These are phyloP conservation scores for Symbiodinium pilosum DNA, from an alignment of 73 alveolate genomes.

Conservation along the genomic window DNA sequence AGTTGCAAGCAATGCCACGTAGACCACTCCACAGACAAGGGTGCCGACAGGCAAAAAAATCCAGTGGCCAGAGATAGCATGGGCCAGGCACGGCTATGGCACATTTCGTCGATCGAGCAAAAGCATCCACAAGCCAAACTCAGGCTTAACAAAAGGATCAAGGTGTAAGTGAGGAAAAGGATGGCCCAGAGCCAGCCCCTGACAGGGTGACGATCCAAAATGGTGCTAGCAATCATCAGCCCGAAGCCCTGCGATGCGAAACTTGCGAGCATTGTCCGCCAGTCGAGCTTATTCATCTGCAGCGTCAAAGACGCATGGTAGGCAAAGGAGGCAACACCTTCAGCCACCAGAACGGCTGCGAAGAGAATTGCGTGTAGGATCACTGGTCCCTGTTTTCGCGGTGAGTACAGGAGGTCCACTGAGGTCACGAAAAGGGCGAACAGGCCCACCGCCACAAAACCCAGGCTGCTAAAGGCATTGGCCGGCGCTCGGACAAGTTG, in stretches of 20 bases:
- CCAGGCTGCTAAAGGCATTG: conserved; percentile 33
- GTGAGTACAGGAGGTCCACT: neutral
- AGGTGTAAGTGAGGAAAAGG: neutral
- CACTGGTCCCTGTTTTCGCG: neutral
- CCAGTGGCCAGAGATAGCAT: neutral
- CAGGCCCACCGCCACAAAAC: neutral
- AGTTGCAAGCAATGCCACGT: neutral
- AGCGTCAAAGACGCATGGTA: conserved; percentile 5
- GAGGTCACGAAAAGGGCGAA: neutral
- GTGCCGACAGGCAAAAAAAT: neutral
- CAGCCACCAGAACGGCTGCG: neutral
- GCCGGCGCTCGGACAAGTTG: neutral
- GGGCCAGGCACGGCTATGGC: neutral
- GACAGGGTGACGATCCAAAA: neutral
- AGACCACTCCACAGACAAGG: neutral
- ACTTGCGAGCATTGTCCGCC: conserved; percentile 18
- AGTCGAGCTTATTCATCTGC: conserved; percentile 14
- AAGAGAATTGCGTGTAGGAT: neutral
- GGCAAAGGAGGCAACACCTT: conserved; percentile 7
- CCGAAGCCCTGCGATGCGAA: neutral
- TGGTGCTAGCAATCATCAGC: neutral
- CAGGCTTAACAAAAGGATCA: neutral
- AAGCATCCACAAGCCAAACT: neutral
- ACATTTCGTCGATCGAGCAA: neutral
- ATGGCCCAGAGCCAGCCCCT: neutral